Conservation (phyloP, 768 basidiomycete species). For the Lactarius vividus region DNA sequence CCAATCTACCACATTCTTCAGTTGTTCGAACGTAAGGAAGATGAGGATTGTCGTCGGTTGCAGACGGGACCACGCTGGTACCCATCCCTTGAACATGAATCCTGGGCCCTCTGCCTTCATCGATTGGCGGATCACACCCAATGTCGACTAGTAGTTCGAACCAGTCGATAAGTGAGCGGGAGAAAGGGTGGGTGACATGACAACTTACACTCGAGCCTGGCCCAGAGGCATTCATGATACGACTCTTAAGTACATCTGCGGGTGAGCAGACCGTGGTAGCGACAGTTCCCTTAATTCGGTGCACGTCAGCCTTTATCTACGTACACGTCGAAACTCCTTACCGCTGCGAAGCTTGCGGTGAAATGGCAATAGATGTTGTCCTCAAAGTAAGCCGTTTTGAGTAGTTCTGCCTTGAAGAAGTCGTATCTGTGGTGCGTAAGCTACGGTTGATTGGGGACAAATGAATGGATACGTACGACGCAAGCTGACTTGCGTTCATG, state of each 20-base stretch:
- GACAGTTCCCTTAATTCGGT: constrained; percentile 62
- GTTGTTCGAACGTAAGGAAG: constrained; percentile 79
- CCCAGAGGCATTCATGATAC: constrained; percentile 88
- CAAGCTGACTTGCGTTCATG: constrained; percentile 92
- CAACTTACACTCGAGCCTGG: constrained; percentile 67
- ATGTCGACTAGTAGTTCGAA: constrained; percentile 51
- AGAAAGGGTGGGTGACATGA: not conserved
- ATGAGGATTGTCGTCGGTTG: constrained; percentile 88
- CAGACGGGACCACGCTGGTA: constrained; percentile 82
- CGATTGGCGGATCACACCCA: constrained; percentile 65
- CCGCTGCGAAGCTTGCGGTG: constrained; percentile 82
- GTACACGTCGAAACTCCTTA: constrained; percentile 37
- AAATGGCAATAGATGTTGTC: constrained; percentile 86
- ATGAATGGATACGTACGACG: constrained; percentile 55
- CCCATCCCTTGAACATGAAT: constrained; percentile 94
- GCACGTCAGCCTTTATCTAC: not conserved
- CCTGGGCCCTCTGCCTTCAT: constrained; percentile 73
- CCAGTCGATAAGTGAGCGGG: not conserved
- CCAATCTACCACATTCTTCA: constrained; percentile 71
- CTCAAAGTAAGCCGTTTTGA: constrained; percentile 66
- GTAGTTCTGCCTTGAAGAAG: constrained; percentile 82
- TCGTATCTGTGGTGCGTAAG: constrained; percentile 58
- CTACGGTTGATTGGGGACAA: not conserved
- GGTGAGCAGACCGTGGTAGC: constrained; percentile 89
- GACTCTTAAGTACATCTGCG: constrained; percentile 84